Conservation (phyloP, 208 protist species). For the Leishmania braziliensis region DNA sequence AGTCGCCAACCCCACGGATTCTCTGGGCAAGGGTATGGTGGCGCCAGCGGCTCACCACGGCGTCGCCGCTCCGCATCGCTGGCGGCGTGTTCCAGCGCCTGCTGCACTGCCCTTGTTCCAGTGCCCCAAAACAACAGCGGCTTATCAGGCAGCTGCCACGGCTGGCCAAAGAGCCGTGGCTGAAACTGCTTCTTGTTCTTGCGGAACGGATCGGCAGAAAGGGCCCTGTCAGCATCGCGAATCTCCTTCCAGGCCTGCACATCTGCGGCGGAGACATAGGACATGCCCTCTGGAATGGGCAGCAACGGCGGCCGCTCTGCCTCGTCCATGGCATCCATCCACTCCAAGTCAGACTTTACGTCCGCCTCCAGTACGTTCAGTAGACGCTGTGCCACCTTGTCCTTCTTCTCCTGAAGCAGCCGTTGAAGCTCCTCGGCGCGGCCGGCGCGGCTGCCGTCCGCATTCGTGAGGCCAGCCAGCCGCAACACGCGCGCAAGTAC, state of each 20-base stretch:
- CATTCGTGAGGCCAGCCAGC: constrained; percentile 21
- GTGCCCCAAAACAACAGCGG: constrained; percentile 90
- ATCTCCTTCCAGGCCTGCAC: constrained; percentile 67
- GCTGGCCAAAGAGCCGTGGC: constrained; percentile 69
- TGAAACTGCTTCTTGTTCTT: constrained; percentile 45
- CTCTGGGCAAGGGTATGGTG: constrained; percentile 83
- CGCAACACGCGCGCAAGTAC: constrained; percentile 31
- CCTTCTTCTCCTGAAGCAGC: constrained; percentile 54
- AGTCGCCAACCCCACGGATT: constrained; percentile 88
- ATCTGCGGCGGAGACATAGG: constrained; percentile 81
- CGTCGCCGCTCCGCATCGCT: constrained; percentile 70
- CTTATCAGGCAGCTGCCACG: constrained; percentile 75
- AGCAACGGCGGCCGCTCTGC: constrained; percentile 81
- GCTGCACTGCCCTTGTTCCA: constrained; percentile 72
- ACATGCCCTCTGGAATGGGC: constrained; percentile 84
- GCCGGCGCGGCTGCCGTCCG: constrained; percentile 17
- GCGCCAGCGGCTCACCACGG: constrained; percentile 52
- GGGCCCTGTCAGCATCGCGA: constrained; percentile 44
- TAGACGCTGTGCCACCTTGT: constrained; percentile 45
- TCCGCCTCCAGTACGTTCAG: constrained; percentile 73
- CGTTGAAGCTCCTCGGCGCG: constrained; percentile 38
- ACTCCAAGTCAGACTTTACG: constrained; percentile 73
- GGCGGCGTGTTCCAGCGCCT: constrained; percentile 84
- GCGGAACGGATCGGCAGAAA: constrained; percentile 65
- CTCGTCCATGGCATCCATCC: constrained; percentile 82